Evolutionary conservation across 2,329 filamentous ascomycete genomes (phyloP).

Genomic region (Biscogniauxia marginata): DNA sequence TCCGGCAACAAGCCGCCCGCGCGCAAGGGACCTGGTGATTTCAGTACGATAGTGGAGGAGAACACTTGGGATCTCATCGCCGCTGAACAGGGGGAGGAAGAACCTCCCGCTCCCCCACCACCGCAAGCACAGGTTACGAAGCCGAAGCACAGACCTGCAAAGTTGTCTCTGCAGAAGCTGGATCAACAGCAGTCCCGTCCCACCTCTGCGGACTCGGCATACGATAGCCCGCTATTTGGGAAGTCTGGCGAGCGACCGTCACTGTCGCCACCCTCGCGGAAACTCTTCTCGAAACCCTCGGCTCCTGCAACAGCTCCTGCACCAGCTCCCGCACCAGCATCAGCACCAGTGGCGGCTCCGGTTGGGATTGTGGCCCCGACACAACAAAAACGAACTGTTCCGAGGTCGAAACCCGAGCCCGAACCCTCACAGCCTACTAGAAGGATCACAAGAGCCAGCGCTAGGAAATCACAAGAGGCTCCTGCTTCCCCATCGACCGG

Average conservation of each 20-base stretch:
- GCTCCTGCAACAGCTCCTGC: conserved; percentile 7
- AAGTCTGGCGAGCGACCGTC: conserved; percentile 32
- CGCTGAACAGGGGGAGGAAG: conserved; percentile 26
- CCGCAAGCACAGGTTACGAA: conserved; percentile 31
- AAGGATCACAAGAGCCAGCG: neutral
- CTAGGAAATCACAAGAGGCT: neutral
- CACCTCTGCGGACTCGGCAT: conserved; percentile 20
- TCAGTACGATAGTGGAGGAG: conserved; percentile 48
- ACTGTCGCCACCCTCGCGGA: conserved; percentile 27
- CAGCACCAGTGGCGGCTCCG: neutral
- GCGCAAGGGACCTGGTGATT: conserved; percentile 40
- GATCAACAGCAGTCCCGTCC: conserved; percentile 9
- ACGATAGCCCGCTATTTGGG: conserved; percentile 34
- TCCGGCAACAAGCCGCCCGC: conserved; percentile 26
- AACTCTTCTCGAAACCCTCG: conserved; percentile 31
- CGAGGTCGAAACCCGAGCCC: neutral
- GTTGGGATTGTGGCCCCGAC: too few relatives aligned
- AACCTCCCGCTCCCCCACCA: conserved; percentile 27
- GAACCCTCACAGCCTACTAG: neutral
- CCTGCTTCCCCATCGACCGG: neutral
- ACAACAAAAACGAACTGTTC: neutral
- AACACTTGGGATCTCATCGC: conserved; percentile 43
- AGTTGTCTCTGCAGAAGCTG: conserved; percentile 13
- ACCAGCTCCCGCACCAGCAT: conserved; percentile 1
- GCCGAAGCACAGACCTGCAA: conserved; percentile 27